Evolutionary conservation across 768 basidiomycete species (phyloP).

Genomic region (Collybia mongolica): DNA sequence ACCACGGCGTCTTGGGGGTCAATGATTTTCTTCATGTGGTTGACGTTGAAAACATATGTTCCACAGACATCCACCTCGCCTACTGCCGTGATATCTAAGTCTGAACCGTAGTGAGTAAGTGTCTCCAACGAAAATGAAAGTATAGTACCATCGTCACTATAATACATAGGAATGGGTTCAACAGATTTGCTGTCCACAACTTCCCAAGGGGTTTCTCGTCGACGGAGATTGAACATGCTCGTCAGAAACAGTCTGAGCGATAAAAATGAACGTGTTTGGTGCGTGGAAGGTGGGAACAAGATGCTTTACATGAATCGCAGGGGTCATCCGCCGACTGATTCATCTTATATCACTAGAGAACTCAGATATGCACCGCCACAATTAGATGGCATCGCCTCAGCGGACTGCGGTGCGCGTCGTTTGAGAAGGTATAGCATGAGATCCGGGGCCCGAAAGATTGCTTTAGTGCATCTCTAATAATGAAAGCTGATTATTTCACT

Average conservation of each 20-base stretch:
- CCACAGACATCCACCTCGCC: constrained; percentile 52
- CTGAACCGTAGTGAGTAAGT: constrained; percentile 27
- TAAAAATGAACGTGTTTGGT: background rate
- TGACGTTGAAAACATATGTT: constrained; percentile 65
- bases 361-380: constrained; percentile 12
- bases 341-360: constrained; percentile 9
- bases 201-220: constrained; percentile 71
- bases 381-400: constrained; percentile 1
- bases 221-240: constrained; percentile 47
- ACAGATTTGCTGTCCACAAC: constrained; percentile 68
- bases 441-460: background rate
- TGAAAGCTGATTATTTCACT: no score
- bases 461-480: background rate
- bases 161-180: constrained; percentile 63
- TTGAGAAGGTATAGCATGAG: background rate
- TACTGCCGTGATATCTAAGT: constrained; percentile 58
- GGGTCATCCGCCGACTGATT: constrained; percentile 5
- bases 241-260: background rate
- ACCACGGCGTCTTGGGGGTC: constrained; percentile 53
- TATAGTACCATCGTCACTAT: constrained; percentile 53
- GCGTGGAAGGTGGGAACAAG: background rate
- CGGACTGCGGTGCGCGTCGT: constrained; percentile 16
- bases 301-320: constrained; percentile 7
- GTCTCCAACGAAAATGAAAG: background rate
- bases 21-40: constrained; percentile 37